Evolutionary conservation across 495 filamentous ascomycete species (phyloP).

Genomic region (Xylaria longipes): DNA sequence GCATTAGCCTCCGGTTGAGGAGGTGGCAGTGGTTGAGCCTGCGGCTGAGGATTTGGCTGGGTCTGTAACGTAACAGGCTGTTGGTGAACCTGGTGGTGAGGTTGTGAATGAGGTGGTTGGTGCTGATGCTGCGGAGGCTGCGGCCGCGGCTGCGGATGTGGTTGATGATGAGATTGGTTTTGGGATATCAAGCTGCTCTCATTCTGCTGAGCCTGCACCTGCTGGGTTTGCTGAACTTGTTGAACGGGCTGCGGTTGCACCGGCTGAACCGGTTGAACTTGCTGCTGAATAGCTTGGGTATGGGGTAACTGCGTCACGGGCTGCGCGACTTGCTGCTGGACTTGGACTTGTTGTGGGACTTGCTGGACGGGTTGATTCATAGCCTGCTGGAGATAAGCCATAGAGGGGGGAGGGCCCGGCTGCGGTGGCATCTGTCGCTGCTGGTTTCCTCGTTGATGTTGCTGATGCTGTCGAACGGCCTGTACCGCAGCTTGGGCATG

Average conservation of each 20-base stretch:
- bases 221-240: slow-evolving; percentile 30
- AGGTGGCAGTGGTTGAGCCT: slow-evolving; percentile 35
- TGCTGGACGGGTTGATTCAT: slow-evolving; percentile 44
- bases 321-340: slow-evolving; percentile 36
- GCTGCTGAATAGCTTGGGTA: slow-evolving; percentile 38
- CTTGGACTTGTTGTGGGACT: slow-evolving; percentile 35
- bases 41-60: slow-evolving; percentile 38
- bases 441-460: slow-evolving; percentile 41
- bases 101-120: slow-evolving; percentile 47
- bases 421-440: slow-evolving; percentile 41
- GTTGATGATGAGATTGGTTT: slow-evolving; percentile 40
- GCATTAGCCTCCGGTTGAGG: slow-evolving; percentile 45
- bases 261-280: slow-evolving; percentile 40
- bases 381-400: slow-evolving; percentile 40
- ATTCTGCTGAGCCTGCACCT: slow-evolving; percentile 40
- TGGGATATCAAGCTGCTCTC: slow-evolving; percentile 38
- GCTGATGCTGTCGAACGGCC: slow-evolving; percentile 42
- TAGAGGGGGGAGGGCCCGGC: slow-evolving; percentile 30
- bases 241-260: slow-evolving; percentile 31
- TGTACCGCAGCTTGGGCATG: slow-evolving; percentile 47
- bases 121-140: slow-evolving; percentile 42
- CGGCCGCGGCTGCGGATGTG: slow-evolving; percentile 34
- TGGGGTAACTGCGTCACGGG: slow-evolving; percentile 41
- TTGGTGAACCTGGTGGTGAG: slow-evolving; percentile 52
- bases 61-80: slow-evolving; percentile 37